phyloP scores from a whole-genome alignment of 768 basidiomycete genomes.

The Lentinula detonsa region DNA sequence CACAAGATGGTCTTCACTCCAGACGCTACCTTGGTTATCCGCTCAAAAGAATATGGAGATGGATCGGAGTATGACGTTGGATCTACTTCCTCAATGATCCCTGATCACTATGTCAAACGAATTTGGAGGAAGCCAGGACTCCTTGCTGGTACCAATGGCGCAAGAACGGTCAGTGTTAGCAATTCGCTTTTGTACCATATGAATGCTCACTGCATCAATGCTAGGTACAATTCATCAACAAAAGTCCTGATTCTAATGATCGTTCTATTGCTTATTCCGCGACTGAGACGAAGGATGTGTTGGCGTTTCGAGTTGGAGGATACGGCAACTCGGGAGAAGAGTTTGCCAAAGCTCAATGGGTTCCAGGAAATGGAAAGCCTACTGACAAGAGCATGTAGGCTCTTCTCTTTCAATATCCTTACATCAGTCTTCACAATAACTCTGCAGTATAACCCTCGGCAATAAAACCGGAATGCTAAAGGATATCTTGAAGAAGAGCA shows the following conservation, averaged over 20 bases:
- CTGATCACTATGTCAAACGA: constrained; percentile 11
- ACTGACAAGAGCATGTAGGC: constrained; percentile 10
- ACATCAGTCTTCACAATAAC: neutral
- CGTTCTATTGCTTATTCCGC: constrained; percentile 8
- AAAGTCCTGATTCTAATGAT: constrained; percentile 7
- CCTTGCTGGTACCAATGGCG: neutral
- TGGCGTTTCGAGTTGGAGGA: constrained; percentile 2
- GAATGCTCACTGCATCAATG: neutral
- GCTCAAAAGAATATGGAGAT: constrained; percentile 10
- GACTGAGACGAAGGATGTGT: neutral
- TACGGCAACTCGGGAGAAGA: neutral
- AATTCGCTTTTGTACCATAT: neutral
- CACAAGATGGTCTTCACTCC: constrained; percentile 9
- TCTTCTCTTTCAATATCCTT: neutral
- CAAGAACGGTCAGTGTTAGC: neutral
- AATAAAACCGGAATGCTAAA: constrained; percentile 6
- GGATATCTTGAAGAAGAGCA: constrained; percentile 8
- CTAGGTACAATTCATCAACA: constrained; percentile 9
- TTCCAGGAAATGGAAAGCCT: neutral
- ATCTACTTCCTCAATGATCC: neutral
- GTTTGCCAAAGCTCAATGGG: constrained; percentile 2
- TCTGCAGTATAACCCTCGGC: neutral
- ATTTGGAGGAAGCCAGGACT: constrained; percentile 9
- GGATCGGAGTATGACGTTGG: constrained; percentile 6
- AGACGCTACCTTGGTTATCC: constrained; percentile 5